A percentile compares a stretch with the other conserved stretches of the same genome.
phyloP scores from a whole-genome alignment of 768 basidiomycete species.

The Suillus bovinus region DNA sequence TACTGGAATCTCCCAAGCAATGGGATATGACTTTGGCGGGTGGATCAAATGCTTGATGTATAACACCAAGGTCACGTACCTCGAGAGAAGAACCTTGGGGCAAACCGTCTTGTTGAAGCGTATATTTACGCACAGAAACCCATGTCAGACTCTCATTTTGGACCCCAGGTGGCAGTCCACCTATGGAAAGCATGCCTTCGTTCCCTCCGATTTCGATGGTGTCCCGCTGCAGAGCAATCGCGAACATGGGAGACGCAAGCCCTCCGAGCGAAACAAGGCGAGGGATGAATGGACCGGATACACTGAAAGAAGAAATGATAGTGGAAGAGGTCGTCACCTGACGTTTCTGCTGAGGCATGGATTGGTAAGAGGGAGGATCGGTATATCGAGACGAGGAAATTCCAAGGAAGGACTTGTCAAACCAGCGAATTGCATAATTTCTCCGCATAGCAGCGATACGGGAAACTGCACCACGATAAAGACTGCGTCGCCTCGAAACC shows the following conservation, averaged over 20 bases:
- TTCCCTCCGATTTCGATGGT: slow-evolving; percentile 69
- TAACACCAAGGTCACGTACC: slow-evolving; percentile 36
- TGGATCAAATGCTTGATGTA: neutral
- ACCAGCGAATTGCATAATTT: slow-evolving; percentile 22
- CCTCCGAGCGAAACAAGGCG: slow-evolving; percentile 42
- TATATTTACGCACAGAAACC: slow-evolving; percentile 62
- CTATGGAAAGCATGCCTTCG: slow-evolving; percentile 63
- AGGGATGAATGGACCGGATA: slow-evolving; percentile 45
- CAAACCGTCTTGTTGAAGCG: slow-evolving; percentile 51
- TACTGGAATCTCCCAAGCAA: slow-evolving; percentile 71
- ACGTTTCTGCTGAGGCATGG: slow-evolving; percentile 6
- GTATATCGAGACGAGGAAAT: slow-evolving; percentile 4
- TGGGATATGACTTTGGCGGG: slow-evolving; percentile 48
- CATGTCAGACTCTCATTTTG: slow-evolving; percentile 55
- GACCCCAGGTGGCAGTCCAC: slow-evolving; percentile 58
- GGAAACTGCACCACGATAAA: neutral
- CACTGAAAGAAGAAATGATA: slow-evolving; percentile 43
- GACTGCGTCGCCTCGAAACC: slow-evolving; percentile 2
- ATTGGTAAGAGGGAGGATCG: slow-evolving; percentile 2
- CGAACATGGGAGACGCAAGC: slow-evolving; percentile 48
- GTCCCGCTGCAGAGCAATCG: slow-evolving; percentile 68
- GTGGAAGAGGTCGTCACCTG: slow-evolving; percentile 19
- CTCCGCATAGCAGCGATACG: slow-evolving; percentile 11
- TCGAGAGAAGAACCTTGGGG: slow-evolving; percentile 58
- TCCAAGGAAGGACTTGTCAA: slow-evolving; percentile 12